A percentile compares a stretch with the other conserved stretches of the same genome.
Conservation (phyloP, 805 yeast genomes). For the baker's yeast (Saccharomyces cerevisiae) region DNA sequence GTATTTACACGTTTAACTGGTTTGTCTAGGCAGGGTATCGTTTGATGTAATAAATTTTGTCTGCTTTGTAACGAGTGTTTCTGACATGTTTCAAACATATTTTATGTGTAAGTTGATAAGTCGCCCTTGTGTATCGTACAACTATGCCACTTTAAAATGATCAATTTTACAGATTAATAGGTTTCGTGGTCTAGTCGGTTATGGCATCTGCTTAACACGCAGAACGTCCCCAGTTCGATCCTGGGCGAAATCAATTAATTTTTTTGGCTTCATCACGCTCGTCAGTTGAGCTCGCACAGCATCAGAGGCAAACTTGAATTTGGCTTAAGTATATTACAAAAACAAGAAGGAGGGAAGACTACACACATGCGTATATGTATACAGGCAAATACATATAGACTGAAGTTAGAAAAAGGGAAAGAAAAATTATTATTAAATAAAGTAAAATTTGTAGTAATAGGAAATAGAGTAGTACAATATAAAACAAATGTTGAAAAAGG, state of each 20-base stretch:
- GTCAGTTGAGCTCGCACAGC: too few relatives aligned
- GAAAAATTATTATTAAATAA: background rate
- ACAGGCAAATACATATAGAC: background rate
- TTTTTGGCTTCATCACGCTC: background rate
- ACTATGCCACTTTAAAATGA: too few relatives aligned
- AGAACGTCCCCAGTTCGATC: slow-evolving; percentile 99
- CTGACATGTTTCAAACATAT: too few relatives aligned
- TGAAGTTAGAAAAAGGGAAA: background rate
- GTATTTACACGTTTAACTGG: too few relatives aligned
- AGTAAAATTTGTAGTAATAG: background rate
- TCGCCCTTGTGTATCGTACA: too few relatives aligned
- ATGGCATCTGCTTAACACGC: slow-evolving; percentile 99
- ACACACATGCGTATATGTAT: background rate
- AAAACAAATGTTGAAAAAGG: background rate
- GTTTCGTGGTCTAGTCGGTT: slow-evolving; percentile 99
- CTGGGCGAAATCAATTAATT: slow-evolving; percentile 87
- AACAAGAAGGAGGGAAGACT: background rate
- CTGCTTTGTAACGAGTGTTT: too few relatives aligned
- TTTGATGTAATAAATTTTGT: too few relatives aligned
- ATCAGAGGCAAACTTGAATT: background rate
- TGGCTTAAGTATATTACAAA: background rate
- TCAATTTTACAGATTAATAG: slow-evolving; percentile 30
- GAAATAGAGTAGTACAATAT: background rate
- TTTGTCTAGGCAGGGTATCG: too few relatives aligned
- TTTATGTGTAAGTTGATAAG: too few relatives aligned